Conservation (phyloP, 371 early-diverging fungal species). For the Blyttiomyces sp. region DNA sequence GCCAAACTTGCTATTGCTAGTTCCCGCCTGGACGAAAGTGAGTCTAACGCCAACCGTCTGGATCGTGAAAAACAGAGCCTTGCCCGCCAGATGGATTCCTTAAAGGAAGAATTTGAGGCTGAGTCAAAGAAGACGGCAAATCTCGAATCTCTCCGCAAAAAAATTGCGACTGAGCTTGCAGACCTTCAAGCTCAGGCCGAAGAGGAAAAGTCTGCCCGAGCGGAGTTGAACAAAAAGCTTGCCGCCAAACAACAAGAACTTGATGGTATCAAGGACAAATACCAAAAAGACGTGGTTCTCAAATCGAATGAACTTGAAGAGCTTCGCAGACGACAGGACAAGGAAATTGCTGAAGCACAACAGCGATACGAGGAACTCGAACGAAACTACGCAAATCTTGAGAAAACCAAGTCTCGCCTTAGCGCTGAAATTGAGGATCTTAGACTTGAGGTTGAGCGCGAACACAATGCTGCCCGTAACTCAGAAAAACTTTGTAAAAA, state of each 20-base stretch:
- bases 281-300: slow-evolving; percentile 53
- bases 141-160: slow-evolving; percentile 51
- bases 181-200: slow-evolving; percentile 66
- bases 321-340: slow-evolving; percentile 53
- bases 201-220: slow-evolving; percentile 57
- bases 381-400: slow-evolving; percentile 48
- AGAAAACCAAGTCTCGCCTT: slow-evolving; percentile 64
- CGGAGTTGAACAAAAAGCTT: slow-evolving; percentile 55
- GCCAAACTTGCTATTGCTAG: slow-evolving; percentile 46
- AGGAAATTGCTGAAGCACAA: slow-evolving; percentile 63
- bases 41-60: slow-evolving; percentile 42
- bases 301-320: slow-evolving; percentile 64
- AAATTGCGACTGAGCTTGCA: slow-evolving; percentile 60
- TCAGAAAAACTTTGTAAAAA: slow-evolving; percentile 62
- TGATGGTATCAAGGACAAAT: slow-evolving; percentile 65
- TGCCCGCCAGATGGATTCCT: slow-evolving; percentile 45
- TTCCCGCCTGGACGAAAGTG: slow-evolving; percentile 57
- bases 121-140: slow-evolving; percentile 35
- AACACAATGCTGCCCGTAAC: slow-evolving; percentile 58
- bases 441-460: slow-evolving; percentile 66
- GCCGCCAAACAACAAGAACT: slow-evolving; percentile 61
- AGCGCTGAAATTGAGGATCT: slow-evolving; percentile 71
- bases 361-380: slow-evolving; percentile 57
- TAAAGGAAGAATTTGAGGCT: slow-evolving; percentile 49
- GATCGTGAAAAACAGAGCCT: slow-evolving; percentile 58